Evolutionary conservation across 306 rosid genomes (phyloP), one percentile per base, ranked within the genome.

Genomic region (Fragaria nilgerrensis): DNA sequence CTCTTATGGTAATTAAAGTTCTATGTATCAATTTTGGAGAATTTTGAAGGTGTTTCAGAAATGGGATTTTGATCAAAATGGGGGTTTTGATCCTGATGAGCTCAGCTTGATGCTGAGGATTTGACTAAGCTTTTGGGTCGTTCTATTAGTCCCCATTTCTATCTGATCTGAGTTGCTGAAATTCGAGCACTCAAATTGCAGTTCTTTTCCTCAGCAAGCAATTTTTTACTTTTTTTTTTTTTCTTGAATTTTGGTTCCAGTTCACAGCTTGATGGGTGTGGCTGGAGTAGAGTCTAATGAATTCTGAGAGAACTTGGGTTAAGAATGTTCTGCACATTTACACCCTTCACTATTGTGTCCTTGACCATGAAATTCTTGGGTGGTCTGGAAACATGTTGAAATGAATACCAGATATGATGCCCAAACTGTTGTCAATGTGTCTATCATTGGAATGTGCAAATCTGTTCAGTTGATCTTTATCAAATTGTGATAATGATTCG

Each of bases 11-110:
- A 37, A 41, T 77, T 58, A 47, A 68, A 68, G 52, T 72, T 68
- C 32, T 75, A 0, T n/a, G 27, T 61, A 25, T 70, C 68, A 36
- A 56, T 9, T 47, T 47, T 73, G 75, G 62, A 52, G 62, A 80
- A 37, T 68, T 48, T 14, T 78, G 79, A 56, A 43, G n/a, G 14
- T 36, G 23, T 69, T 70, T 7, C 19, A 52, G 12, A 56, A 23
- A 39, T 68, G 62, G 80, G 75, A 49, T 62, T 23, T n/a, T 23
- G 22, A 11, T 41, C 41, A 48, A 74, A 39, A 49, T 1, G 32
- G 11, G 9, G 36, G 8, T 61, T 75, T 48, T 44, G 14, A 7
- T 3, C 20, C 34, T 5, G 12, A n/a, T 12, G 19, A 56, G n/a
- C 70, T 68, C 37, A 50, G 49, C 9, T 39, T 64, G 39, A 49